Percentiles rank a stretch among this genome's conserved stretches.
Evolutionary conservation across 2,329 filamentous ascomycete species (phyloP).

Genomic region (Macrophomina phaseolina): DNA sequence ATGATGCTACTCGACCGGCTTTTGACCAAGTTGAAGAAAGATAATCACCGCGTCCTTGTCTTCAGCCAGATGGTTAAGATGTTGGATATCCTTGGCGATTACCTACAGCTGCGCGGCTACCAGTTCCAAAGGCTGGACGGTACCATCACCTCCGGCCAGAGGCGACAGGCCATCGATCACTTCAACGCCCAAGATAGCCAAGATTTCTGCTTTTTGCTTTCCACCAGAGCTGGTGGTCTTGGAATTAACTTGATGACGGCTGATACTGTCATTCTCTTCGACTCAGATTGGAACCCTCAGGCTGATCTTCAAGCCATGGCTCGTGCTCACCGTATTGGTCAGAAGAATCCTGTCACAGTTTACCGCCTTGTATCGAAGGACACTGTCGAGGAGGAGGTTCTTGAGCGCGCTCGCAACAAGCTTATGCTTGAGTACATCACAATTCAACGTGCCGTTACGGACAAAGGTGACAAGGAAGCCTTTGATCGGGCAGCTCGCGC

Average conservation of each 20-base stretch:
- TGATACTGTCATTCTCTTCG: conserved; percentile 96
- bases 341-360: conserved; percentile 94
- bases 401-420: conserved; percentile 96
- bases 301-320: conserved; percentile 99
- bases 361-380: conserved; percentile 97
- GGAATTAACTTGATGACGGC: conserved; percentile 99
- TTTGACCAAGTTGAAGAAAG: conserved; percentile 89
- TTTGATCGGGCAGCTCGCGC: conserved; percentile 65
- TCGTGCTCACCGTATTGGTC: conserved; percentile 94
- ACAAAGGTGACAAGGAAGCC: conserved; percentile 86
- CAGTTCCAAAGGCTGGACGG: conserved; percentile 94
- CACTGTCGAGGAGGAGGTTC: conserved; percentile 96
- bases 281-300: conserved; percentile 99
- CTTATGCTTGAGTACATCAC: conserved; percentile 96
- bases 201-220: conserved; percentile 95
- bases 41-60: conserved; percentile 93
- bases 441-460: conserved; percentile 94
- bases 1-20: conserved; percentile 99
- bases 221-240: conserved; percentile 93
- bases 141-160: conserved; percentile 85
- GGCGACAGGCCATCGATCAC: conserved; percentile 94
- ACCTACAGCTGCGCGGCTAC: conserved; percentile 90
- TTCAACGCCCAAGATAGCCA: conserved; percentile 97
- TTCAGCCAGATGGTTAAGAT: conserved; percentile 99
- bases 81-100: conserved; percentile 94